Conservation (phyloP, 2,329 filamentous ascomycete species). For the Ceratocystiopsis brevicomis region DNA sequence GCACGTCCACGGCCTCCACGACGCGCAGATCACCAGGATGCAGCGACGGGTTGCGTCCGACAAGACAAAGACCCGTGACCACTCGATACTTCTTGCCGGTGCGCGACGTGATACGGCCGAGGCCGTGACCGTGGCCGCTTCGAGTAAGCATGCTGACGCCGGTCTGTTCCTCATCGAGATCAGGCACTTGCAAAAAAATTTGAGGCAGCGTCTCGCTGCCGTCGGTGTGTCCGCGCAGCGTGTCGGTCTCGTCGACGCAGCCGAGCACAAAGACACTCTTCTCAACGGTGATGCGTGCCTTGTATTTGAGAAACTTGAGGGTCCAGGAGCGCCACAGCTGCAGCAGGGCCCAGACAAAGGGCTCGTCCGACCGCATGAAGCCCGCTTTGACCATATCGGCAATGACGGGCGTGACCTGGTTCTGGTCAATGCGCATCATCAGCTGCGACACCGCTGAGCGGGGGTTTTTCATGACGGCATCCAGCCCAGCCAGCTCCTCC, state of each 20-base stretch:
- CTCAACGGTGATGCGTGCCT: constrained; percentile 66
- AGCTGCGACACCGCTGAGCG: constrained; percentile 47
- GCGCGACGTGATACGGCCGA: background rate
- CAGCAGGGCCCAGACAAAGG: constrained; percentile 64
- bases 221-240: constrained; percentile 47
- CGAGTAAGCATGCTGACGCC: constrained; percentile 14
- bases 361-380: constrained; percentile 57
- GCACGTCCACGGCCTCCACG: constrained; percentile 62
- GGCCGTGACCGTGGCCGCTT: background rate
- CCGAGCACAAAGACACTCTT: constrained; percentile 77
- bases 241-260: constrained; percentile 68
- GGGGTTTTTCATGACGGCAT: constrained; percentile 49
- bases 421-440: constrained; percentile 63
- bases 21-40: constrained; percentile 85
- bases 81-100: constrained; percentile 31
- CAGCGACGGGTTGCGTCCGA: constrained; percentile 83
- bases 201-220: constrained; percentile 41
- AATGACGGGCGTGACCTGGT: constrained; percentile 56
- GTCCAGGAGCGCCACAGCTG: constrained; percentile 78
- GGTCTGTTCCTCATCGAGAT: constrained; percentile 20
- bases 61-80: constrained; percentile 58
- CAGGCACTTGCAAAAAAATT: constrained; percentile 71
- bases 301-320: constrained; percentile 79
- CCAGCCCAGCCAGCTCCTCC: constrained; percentile 47
- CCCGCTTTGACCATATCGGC: constrained; percentile 61